These are phyloP conservation scores for Setomelanomma holmii DNA, from an alignment of 2,329 filamentous ascomycete species.

Conservation along the genomic window DNA sequence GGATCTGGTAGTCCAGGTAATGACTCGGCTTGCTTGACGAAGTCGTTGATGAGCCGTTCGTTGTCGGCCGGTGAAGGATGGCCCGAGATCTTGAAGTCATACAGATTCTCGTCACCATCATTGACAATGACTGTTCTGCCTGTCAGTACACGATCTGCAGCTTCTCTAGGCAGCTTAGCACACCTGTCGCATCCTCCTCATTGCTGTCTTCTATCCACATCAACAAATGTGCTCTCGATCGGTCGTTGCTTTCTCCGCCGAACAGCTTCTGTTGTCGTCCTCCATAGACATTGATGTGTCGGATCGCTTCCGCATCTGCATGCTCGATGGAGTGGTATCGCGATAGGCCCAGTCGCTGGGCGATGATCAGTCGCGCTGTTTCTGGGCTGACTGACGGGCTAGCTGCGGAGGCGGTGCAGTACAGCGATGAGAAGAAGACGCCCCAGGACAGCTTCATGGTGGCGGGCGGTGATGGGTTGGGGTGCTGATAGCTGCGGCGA, in stretches of 20 bases:
- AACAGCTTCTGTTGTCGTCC: slow-evolving; percentile 51
- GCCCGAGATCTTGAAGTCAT: slow-evolving; percentile 42
- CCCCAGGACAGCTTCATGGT: slow-evolving; percentile 55
- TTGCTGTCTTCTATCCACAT: slow-evolving; percentile 52
- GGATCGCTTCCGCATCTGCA: slow-evolving; percentile 50
- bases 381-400: slow-evolving; percentile 48
- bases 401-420: slow-evolving; percentile 42
- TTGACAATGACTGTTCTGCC: slow-evolving; percentile 31
- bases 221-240: slow-evolving; percentile 40
- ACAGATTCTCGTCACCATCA: slow-evolving; percentile 19
- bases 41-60: slow-evolving; percentile 45
- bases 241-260: slow-evolving; percentile 30
- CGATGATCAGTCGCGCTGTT: slow-evolving; percentile 58
- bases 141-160: slow-evolving; percentile 20
- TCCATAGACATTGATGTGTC: slow-evolving; percentile 57
- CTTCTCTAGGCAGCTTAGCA: slow-evolving; percentile 3
- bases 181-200: slow-evolving; percentile 42
- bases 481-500: slow-evolving; percentile 28
- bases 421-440: slow-evolving; percentile 50
- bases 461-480: slow-evolving; percentile 31
- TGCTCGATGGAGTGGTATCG: slow-evolving; percentile 55
- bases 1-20: slow-evolving; percentile 37
- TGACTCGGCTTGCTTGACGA: slow-evolving; percentile 44
- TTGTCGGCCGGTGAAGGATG: slow-evolving; percentile 44
- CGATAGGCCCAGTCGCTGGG: slow-evolving; percentile 59